Base-by-base conservation (phyloP, 805 yeast species). In the Candida cerambycidarum region DNA sequence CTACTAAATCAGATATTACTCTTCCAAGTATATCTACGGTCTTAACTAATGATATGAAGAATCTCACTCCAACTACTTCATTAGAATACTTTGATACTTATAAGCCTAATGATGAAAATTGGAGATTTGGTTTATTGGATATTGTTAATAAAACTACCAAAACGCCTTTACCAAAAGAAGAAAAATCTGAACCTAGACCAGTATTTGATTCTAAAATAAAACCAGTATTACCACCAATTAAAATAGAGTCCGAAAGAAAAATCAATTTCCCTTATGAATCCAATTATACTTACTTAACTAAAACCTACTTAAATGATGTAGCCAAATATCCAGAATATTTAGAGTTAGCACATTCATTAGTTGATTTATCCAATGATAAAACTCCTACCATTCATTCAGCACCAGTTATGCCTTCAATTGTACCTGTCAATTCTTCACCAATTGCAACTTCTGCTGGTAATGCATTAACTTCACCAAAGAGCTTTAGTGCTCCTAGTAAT, bases 251-350 rank as follows among this genome's bases (percentile, higher is more conserved):
- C 18, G 70, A 63, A 45, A 57, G 65, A 40, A 69, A 68, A 47
- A 65, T 69, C 43, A 72, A 76, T 54, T 77, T 75, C 53, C 82
- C 82, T 3, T 77, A 71, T 56, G 76, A 76, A 49, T 71, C 74
- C 18, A 75, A 76, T 51, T 76, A 76, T 54, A 70, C 78, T 13
- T 75, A 75, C 52, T 70, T 75, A 54, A 63, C 67, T 43, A 54
- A 67, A 39, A 76, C 80, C 2, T 76, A 75, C 50, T 57, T 75
- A 54, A 65, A 63, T 31, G 81, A 77, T 54, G 73, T 76, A 35
- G 73, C 73, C 41, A 55, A 60, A 46, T 73, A 73, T 47, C 78
- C 78, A 5, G 75, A 72, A 44, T 69, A 73, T 44, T 61, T 77
- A 44, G 75, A 73, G 46, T 62, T 73, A 46, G 78, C 78, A 19